Conservation (phyloP, 2,329 filamentous ascomycete genomes). For the Pestalotiopsis sp. region DNA sequence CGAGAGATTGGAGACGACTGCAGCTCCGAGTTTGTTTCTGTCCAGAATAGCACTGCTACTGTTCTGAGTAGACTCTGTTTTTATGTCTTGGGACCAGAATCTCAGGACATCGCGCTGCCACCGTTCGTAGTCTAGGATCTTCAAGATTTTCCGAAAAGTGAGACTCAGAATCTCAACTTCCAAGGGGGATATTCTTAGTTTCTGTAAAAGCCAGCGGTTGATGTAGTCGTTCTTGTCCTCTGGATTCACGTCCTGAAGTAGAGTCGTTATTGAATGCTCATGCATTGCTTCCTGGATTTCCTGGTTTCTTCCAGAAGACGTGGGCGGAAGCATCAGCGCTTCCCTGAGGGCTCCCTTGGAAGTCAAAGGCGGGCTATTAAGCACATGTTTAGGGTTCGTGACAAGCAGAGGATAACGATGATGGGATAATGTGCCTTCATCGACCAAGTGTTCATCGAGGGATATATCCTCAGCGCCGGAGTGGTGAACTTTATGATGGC, state of each 20-base stretch:
- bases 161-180: constrained; percentile 46
- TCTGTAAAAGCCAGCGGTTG: constrained; percentile 56
- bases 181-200: constrained; percentile 48
- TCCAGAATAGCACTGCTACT: too few relatives aligned
- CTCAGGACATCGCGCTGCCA: constrained; percentile 46
- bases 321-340: neutral
- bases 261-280: neutral
- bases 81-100: constrained; percentile 40
- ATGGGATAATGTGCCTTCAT: neutral
- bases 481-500: neutral
- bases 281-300: neutral
- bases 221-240: constrained; percentile 47
- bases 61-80: neutral
- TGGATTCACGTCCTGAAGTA: neutral
- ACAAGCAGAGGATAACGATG: neutral
- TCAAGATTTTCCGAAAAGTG: constrained; percentile 33
- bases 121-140: constrained; percentile 34
- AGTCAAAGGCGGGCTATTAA: neutral
- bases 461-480: neutral
- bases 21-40: too few relatives aligned
- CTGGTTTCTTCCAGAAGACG: neutral
- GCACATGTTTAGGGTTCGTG: neutral
- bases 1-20: neutral
- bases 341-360: neutral
- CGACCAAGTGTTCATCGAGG: neutral